Conservation (phyloP, 2,329 filamentous ascomycete species). For the Davidsoniella australis region DNA sequence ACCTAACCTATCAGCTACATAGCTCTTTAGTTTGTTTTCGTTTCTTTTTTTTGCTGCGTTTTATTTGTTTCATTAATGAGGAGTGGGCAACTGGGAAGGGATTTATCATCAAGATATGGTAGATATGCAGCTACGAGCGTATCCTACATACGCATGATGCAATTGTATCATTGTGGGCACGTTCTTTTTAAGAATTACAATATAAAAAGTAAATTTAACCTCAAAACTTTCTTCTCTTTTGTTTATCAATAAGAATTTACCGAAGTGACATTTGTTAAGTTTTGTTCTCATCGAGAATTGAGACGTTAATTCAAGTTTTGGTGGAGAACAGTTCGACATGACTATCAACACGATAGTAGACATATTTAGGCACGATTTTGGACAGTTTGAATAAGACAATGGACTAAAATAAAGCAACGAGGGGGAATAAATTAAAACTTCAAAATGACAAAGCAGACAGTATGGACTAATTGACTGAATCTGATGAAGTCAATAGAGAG, state of each 20-base stretch:
- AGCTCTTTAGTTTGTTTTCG: constrained; percentile 3
- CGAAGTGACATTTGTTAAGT: too few relatives aligned
- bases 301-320: too few relatives aligned
- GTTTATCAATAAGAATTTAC: too few relatives aligned
- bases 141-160: too few relatives aligned
- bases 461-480: not conserved
- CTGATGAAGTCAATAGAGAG: not conserved
- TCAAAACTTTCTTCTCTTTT: not conserved
- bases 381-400: not conserved
- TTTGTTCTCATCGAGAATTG: too few relatives aligned
- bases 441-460: too few relatives aligned
- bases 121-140: too few relatives aligned
- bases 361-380: too few relatives aligned
- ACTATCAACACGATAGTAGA: too few relatives aligned
- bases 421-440: not conserved
- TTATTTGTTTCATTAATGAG: constrained; percentile 4
- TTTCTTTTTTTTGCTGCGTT: not conserved
- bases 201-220: not conserved
- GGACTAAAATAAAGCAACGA: constrained; percentile 2
- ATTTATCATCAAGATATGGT: not conserved
- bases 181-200: not conserved
- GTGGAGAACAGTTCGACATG: too few relatives aligned
- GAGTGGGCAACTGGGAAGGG: not conserved
- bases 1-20: not conserved
- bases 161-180: too few relatives aligned